Base-by-base conservation (phyloP, 1,284 basidiomycete genomes). In the Cryptococcus sp. region DNA sequence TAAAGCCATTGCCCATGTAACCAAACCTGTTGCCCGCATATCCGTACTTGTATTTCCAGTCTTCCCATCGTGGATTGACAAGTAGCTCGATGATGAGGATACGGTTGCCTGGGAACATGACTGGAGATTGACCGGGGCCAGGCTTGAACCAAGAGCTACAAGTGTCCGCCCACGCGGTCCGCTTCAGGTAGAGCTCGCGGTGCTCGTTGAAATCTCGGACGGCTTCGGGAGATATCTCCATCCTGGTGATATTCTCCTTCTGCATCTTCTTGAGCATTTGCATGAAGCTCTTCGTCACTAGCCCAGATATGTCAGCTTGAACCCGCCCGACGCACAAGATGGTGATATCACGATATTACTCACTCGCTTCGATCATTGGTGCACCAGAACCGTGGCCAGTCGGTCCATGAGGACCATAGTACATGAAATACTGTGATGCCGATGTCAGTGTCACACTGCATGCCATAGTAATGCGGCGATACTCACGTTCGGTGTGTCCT, bases 131-230 rank as follows among this genome's bases (percentile, higher is more conserved):
- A 52, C 40, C 59, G 20, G 46, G 54, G 29, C 67, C 67, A 38
- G 54, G 48, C 60, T 70, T 62, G 65, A 66, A 66, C 70, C 68
- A 67, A 19, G 58, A 53, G 23, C 58, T 58, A 59, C 69, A 71
- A 26, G 51, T 60, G 26, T 55, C 54, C 43, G 68, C 59, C 69
- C 69, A 71, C 13, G 63, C 58, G 17, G 66, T 71, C 15, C 63
- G 53, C 39, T 64, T 63, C 45, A 71, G 51, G 46, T 65, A 65
- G 13, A 63, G 54, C 52, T 69, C 63, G n/a, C 65, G 53, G 55
- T 73, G 70, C 44, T 64, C 66, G 66, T 67, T 61, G 65, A 64
- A 72, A 58, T 76, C 68, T 20, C 66, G 55, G n/a, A 67, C 62
- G 0, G 69, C 66, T 17, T 63, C 60, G 4, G 55, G 58, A 10